Evolutionary conservation across 208 protist species (phyloP), one percentile per base, ranked within the genome.

Genomic region (Naegleria fowleri): DNA sequence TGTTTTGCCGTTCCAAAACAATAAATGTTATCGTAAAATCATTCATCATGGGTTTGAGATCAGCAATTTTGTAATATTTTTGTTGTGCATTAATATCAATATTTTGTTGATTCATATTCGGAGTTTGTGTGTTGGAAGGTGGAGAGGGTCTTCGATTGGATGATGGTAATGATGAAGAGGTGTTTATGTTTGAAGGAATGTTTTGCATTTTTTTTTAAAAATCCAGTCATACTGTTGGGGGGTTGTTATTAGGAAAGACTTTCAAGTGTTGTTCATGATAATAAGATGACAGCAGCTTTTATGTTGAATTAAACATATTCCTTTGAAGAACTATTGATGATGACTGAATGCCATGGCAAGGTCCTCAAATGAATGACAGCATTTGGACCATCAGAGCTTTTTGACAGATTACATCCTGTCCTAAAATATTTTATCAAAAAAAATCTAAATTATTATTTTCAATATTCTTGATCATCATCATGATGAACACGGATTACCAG

Each of bases 61-160:
- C 55, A 67, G 55, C 55, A 22, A 67, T 90, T 55, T 90, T 90
- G 29, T 90, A 41, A 75, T 67, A 85, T n/a, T 91, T 87, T 76
- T 76, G 52, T 25, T 90, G 43, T 58, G 2, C 75, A 33, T 55
- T 83, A 6, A 19, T 5, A 90, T 40, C 87, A 2, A 90, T 86
- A 19, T 79, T 22, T 79, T 40, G 83, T n/a, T 40, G 52, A 90
- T 22, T 52, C 40, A 55, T 15, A 79, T 67, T 67, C 43, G 43
- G 43, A 48, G 43, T 48, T 48, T 48, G 43, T 29, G 11, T 19
- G 19, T 67, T 67, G 11, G 55, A 29, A 3, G 55, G 55, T 29
- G 55, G 55, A 29, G 55, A 67, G 22, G 11, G 55, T 67, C 55
- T 67, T 67, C 55, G 4, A 67, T 67, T 67, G 19, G 22, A 1